These are phyloP conservation scores for Ganoderma boninense DNA, from an alignment of 1,284 basidiomycete species.

Conservation along the genomic window DNA sequence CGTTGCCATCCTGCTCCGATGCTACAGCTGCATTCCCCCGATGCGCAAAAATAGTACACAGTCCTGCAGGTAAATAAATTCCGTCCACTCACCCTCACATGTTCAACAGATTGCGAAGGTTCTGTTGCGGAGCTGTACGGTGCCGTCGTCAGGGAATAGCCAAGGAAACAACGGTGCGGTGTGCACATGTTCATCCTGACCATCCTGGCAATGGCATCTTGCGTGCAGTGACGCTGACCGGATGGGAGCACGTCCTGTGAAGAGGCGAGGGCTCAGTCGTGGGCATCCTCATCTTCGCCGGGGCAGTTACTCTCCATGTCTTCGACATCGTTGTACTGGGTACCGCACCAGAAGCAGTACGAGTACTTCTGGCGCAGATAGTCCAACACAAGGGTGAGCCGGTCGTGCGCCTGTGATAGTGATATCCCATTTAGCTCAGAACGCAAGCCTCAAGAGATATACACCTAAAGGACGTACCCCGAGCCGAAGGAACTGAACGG, in stretches of 20 bases:
- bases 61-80: neutral
- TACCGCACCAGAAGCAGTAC: slow-evolving; percentile 92
- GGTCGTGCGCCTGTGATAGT: slow-evolving; percentile 65
- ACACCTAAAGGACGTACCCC: slow-evolving; percentile 53
- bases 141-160: neutral
- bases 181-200: neutral
- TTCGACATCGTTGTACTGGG: slow-evolving; percentile 67
- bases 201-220: slow-evolving; percentile 1
- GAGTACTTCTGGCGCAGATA: slow-evolving; percentile 76
- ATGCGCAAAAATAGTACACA: neutral
- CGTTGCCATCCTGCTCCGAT: neutral
- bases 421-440: neutral
- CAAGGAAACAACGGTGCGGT: neutral
- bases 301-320: slow-evolving; percentile 78
- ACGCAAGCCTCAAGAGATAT: neutral
- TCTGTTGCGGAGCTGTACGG: neutral
- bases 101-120: slow-evolving; percentile 2
- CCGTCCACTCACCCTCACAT: neutral
- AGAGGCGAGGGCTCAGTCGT: slow-evolving; percentile 59
- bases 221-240: neutral
- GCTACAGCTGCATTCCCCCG: neutral
- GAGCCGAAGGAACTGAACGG: slow-evolving; percentile 70
- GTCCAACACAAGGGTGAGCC: slow-evolving; percentile 70
- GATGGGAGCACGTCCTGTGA: slow-evolving; percentile 2
- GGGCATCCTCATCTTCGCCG: slow-evolving; percentile 78